A percentile compares a stretch with the other conserved stretches of the same genome.
Conservation (phyloP, 164 flowering plant genomes). For the Macadamia tetraphylla region DNA sequence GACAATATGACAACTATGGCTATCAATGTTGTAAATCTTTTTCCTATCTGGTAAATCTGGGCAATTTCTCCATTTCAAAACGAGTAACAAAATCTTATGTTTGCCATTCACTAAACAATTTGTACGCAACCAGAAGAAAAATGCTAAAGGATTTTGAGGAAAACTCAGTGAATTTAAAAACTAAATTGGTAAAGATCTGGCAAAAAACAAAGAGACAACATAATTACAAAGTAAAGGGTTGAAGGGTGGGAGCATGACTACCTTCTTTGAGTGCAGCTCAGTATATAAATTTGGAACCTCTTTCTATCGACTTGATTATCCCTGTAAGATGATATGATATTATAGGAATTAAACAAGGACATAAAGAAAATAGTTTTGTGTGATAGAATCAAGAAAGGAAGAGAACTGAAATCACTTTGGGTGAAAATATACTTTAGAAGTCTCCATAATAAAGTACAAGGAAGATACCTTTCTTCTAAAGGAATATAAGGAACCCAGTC, state of each 20-base stretch:
- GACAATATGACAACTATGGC: too few relatives aligned
- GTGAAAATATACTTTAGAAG: not conserved
- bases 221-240: too few relatives aligned
- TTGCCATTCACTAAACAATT: too few relatives aligned
- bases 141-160: too few relatives aligned
- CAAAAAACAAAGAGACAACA: too few relatives aligned
- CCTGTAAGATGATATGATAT: slow-evolving; percentile 31
- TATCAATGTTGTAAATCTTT: too few relatives aligned
- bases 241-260: slow-evolving; percentile 13
- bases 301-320: slow-evolving; percentile 72
- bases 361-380: not conserved
- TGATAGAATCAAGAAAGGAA: not conserved
- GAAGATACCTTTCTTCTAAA: slow-evolving; percentile 60
- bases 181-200: too few relatives aligned
- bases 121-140: too few relatives aligned
- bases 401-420: not conserved
- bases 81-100: too few relatives aligned
- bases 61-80: too few relatives aligned
- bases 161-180: too few relatives aligned
- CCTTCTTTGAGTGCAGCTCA: slow-evolving; percentile 96
- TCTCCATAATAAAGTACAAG: not conserved
- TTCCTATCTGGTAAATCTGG: too few relatives aligned
- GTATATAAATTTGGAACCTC: slow-evolving; percentile 68
- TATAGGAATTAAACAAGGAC: not conserved
- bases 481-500: slow-evolving; percentile 98